Base-by-base conservation (phyloP, 1,284 basidiomycete genomes). In the Mycena citricolor region DNA sequence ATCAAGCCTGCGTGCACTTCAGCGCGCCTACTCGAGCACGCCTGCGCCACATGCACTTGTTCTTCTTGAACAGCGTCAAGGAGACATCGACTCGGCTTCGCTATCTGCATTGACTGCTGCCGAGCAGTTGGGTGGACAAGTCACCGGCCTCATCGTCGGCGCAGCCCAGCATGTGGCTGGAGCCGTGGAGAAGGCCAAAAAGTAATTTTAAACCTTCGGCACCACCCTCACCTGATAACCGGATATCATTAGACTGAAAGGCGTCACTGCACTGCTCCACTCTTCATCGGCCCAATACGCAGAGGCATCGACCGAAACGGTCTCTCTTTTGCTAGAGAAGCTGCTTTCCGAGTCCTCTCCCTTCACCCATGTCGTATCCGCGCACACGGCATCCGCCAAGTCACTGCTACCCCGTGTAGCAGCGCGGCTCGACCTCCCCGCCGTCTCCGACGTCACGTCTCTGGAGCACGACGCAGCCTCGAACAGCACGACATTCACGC, bases 81-180 rank as follows among this genome's bases (percentile, higher is more conserved):
- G 92, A 35, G 75, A 78, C 54, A 78, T 98, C 55, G 90, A 93
- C 52, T 78, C 91, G 5, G 83, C 81, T 8, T 87, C 89, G n/a
- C 76, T 97, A 45, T 90, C 87, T 24, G 94, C 95, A 26, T 68
- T 98, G 54, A 91, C 91, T 1, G 94, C 94, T 21, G 94, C 94
- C 2, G 71, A 81, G 53, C 76, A 87, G 57, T 76, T 99, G 10
- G 91, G 91, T 34, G 90, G 90, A 5, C 74, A 90, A 60, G 84
- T 97, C 32, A 88, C 91, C 32, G 94, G 87, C n/a, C 74, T 99
- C 32, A 71, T 99, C 25, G 73, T 93, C 11, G 93, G 92, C 16
- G 76, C 74, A 20, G 76, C 85, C 52, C 80, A 81, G 19, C 79
- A 90, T 52, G 76, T 91, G n/a, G 73, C 80, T 46, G 62, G 63